Evolutionary conservation across 352 stramenopile species (phyloP), one percentile per base, ranked within the genome.

Genomic region (Halophytophthora batemanensis): DNA sequence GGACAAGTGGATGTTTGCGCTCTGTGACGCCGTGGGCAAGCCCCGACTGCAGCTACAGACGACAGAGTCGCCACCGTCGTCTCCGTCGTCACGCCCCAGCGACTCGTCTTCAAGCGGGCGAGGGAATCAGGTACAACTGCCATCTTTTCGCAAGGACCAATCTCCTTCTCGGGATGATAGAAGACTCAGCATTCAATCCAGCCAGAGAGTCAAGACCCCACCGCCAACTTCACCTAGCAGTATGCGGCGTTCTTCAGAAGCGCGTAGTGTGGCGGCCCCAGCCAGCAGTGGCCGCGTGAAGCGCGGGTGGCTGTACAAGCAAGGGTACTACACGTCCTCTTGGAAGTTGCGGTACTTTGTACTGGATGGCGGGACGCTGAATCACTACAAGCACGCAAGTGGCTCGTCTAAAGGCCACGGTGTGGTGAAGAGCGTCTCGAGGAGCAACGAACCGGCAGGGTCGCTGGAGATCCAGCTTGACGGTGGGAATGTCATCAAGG

Each of bases 291-390:
- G 46, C 18, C 45, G 29, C 33, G 50, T 64, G 11, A 86, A 83
- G 44, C 66, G 60, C 5, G 79, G 79, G 31, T 90, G 79, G 79
- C 47, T 90, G n/a, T 67, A 74, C 40, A 76, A 85, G 44, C 64
- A 87, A 68, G 69, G 64, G 7, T 54, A 55, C 15, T 35, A 66
- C 14, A 64, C 68, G 25, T 69, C 60, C 40, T 74, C 77, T 1
- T 88, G 80, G 80, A 87, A 86, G 44, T 23, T 71, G n/a, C 61
- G 75, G n/a, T 88, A 79, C 45, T 88, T 90, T 53, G 59, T 83
- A 35, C 55, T 90, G 1, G 61, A 77, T 12, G 75, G 70, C 5
- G 69, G 74, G 39, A 58, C 48, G 21, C 59, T 90, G 15, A 49
- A 75, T 34, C 79, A 85, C 55, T 85, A 68, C 47, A 68, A 88